Conservation (phyloP, 176 grass and related monocot genomes). For the Rhynchospora tenuis region DNA sequence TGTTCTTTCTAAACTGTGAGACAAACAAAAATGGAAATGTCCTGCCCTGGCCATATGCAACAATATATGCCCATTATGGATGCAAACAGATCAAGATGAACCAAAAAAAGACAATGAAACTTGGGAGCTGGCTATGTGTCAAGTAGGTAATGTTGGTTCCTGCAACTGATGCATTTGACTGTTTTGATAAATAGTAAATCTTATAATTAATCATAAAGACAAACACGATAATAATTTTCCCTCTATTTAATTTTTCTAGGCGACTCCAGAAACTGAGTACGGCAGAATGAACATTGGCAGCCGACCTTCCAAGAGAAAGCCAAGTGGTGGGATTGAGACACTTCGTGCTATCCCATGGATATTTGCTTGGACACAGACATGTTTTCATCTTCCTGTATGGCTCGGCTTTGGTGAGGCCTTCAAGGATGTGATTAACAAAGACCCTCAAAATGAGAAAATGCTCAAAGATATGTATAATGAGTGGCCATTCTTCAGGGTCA, state of each 20-base stretch:
- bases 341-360: constrained; percentile 99
- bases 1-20: not conserved
- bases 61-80: not conserved
- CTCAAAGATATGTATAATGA: constrained; percentile 97
- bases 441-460: constrained; percentile 62
- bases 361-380: constrained; percentile 98
- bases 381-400: constrained; percentile 98
- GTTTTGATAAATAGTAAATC: not conserved
- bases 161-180: not conserved
- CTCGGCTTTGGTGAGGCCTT: constrained; percentile 87
- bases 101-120: not conserved
- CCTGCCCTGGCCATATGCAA: not conserved
- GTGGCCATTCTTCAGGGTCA: constrained; percentile 99
- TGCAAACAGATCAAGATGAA: not conserved
- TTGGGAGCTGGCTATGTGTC: not conserved
- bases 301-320: constrained; percentile 93
- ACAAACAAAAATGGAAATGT: not conserved
- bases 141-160: not conserved
- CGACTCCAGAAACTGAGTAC: constrained; percentile 92
- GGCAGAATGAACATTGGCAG: constrained; percentile 99
- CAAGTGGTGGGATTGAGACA: constrained; percentile 91
- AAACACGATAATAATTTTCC: not conserved
- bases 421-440: constrained; percentile 69
- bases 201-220: no score
- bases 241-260: constrained; percentile 39